Conservation (phyloP, 768 basidiomycete species). For the Artomyces pyxidatus region DNA sequence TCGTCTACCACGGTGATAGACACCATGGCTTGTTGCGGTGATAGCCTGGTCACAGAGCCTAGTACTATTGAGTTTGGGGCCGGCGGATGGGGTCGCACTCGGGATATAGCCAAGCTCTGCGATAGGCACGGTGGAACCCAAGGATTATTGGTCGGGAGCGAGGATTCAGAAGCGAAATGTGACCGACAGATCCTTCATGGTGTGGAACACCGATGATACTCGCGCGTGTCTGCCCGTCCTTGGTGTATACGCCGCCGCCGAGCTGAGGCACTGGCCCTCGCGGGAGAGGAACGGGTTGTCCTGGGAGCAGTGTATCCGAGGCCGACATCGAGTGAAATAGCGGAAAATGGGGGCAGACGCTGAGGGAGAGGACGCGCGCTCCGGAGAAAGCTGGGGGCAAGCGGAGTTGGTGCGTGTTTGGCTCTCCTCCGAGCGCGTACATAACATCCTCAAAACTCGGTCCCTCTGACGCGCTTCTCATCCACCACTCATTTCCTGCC, state of each 20-base stretch:
- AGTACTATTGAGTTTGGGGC: conserved; percentile 68
- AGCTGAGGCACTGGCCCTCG: conserved; percentile 47
- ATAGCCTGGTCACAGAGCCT: conserved; percentile 75
- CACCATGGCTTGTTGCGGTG: conserved; percentile 74
- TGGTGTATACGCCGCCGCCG: conserved; percentile 59
- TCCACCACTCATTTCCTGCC: conserved; percentile 15
- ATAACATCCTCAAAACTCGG: conserved; percentile 20
- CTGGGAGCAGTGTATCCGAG: conserved; percentile 48
- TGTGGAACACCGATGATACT: conserved; percentile 60
- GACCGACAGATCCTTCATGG: conserved; percentile 61
- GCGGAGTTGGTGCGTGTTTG: conserved; percentile 15
- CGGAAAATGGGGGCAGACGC: background rate
- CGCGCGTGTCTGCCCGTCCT: conserved; percentile 57
- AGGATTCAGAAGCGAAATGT: conserved; percentile 19
- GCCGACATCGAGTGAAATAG: conserved; percentile 23
- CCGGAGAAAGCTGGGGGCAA: background rate
- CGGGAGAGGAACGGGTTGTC: conserved; percentile 62
- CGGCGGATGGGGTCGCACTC: conserved; percentile 66
- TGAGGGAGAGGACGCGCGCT: background rate
- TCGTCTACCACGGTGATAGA: conserved; percentile 86
- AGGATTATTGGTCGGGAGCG: conserved; percentile 17
- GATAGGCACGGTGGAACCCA: conserved; percentile 1
- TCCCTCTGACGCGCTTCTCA: conserved; percentile 6
- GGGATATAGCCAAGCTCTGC: conserved; percentile 57
- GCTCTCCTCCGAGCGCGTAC: conserved; percentile 15